phyloP scores from a whole-genome alignment of 1,284 basidiomycete species.

The Phlebopus sp. region DNA sequence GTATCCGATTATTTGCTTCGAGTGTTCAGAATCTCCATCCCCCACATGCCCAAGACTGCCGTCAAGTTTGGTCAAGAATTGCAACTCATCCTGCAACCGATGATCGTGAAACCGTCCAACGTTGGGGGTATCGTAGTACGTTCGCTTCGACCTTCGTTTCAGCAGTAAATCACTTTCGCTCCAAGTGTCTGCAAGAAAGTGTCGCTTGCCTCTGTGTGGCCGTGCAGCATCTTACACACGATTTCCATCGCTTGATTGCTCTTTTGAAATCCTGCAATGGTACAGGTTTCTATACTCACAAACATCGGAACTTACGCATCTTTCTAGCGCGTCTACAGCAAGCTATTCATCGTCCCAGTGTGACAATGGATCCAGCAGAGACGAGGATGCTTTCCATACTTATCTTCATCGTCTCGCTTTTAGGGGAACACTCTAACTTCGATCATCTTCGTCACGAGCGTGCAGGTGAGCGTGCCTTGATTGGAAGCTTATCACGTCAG shows the following conservation, averaged over 20 bases:
- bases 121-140: slow-evolving; percentile 62
- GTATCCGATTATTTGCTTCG: slow-evolving; percentile 83
- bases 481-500: neutral
- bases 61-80: slow-evolving; percentile 85
- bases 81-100: slow-evolving; percentile 76
- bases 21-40: slow-evolving; percentile 84
- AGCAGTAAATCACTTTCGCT: slow-evolving; percentile 3
- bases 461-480: slow-evolving; percentile 39
- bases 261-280: slow-evolving; percentile 83
- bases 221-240: slow-evolving; percentile 82
- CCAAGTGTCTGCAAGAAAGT: slow-evolving; percentile 80
- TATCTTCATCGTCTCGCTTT: slow-evolving; percentile 78
- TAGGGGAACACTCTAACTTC: slow-evolving; percentile 88
- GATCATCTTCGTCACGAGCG: slow-evolving; percentile 68
- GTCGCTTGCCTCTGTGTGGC: slow-evolving; percentile 90
- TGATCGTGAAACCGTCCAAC: slow-evolving; percentile 80
- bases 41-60: slow-evolving; percentile 84
- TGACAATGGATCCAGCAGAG: slow-evolving; percentile 35
- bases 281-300: slow-evolving; percentile 33
- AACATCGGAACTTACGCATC: slow-evolving; percentile 4
- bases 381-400: slow-evolving; percentile 54
- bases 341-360: slow-evolving; percentile 39
- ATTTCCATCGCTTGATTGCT: slow-evolving; percentile 73
- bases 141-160: slow-evolving; percentile 3
- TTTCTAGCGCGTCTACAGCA: slow-evolving; percentile 54